A percentile compares a stretch with the other conserved stretches of the same genome.
Conservation (phyloP, 2,329 filamentous ascomycete species). For the Aspergillus hortae region DNA sequence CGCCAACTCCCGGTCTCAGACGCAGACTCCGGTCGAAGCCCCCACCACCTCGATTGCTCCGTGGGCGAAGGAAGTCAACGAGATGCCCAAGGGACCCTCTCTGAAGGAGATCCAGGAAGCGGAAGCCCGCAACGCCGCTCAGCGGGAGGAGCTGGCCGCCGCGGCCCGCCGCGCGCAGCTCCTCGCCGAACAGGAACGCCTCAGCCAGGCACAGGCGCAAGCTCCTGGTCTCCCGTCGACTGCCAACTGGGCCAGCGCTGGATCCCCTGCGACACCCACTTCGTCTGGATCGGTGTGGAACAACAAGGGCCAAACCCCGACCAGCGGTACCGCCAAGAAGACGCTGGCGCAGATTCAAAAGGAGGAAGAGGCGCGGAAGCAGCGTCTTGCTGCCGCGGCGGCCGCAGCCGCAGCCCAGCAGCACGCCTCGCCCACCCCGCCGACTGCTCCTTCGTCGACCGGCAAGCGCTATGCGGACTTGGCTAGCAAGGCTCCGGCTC, state of each 20-base stretch:
- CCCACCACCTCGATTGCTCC: conserved; percentile 77
- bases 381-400: conserved; percentile 58
- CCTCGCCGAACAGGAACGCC: conserved; percentile 75
- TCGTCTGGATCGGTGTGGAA: conserved; percentile 48
- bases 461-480: conserved; percentile 95
- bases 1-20: conserved; percentile 66
- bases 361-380: conserved; percentile 89
- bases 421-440: conserved; percentile 42
- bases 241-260: conserved; percentile 79
- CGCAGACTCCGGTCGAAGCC: conserved; percentile 68
- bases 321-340: conserved; percentile 63
- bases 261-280: conserved; percentile 65
- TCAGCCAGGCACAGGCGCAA: conserved; percentile 60
- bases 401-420: conserved; percentile 44
- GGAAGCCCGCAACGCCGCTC: conserved; percentile 87
- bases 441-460: conserved; percentile 37
- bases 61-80: conserved; percentile 82
- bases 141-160: conserved; percentile 76
- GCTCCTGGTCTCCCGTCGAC: conserved; percentile 78
- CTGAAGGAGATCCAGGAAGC: conserved; percentile 95
- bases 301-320: conserved; percentile 45
- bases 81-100: conserved; percentile 77
- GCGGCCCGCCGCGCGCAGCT: conserved; percentile 66
- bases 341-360: conserved; percentile 94
- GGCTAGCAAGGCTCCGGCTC: conserved; percentile 69